Conservation (phyloP, 148 eudicot species). For the Selenicereus undatus region DNA sequence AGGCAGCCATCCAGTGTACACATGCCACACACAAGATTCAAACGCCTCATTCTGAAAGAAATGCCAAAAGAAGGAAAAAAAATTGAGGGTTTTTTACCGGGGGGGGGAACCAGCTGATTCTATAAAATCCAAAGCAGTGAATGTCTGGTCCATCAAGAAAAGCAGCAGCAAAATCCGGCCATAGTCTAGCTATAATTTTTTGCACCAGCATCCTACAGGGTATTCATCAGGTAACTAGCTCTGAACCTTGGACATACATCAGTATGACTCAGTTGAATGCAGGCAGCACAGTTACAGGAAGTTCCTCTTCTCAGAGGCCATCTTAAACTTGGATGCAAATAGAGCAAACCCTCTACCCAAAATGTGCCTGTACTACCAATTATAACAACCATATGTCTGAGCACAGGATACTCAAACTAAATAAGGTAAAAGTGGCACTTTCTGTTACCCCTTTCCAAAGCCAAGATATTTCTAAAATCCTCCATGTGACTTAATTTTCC, state of each 20-base stretch:
- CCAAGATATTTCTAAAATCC: neutral
- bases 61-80: neutral
- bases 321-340: neutral
- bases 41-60: neutral
- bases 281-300: neutral
- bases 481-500: neutral
- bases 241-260: neutral
- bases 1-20: neutral
- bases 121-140: neutral
- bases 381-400: neutral
- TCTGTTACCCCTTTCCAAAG: neutral
- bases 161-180: neutral
- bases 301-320: neutral
- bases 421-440: neutral
- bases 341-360: neutral
- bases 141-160: neutral
- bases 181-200: neutral
- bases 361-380: neutral
- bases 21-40: neutral
- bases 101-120: neutral
- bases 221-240: neutral
- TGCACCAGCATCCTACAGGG: neutral
- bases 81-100: neutral
- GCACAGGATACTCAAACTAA: neutral
- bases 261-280: neutral